Conservation (phyloP, 768 basidiomycete genomes). For the Tricholomella constricta region DNA sequence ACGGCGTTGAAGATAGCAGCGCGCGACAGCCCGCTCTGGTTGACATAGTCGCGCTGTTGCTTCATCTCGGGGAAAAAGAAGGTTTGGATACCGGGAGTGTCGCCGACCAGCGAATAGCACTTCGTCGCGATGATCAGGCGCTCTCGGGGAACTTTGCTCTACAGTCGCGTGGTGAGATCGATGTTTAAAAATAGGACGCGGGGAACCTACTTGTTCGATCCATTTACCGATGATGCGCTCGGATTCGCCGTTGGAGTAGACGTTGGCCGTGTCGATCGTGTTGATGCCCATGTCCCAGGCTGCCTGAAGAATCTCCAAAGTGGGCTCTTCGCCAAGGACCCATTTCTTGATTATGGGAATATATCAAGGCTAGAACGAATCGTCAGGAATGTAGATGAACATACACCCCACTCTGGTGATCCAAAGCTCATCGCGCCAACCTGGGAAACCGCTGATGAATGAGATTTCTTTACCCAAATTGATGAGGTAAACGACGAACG, state of each 20-base stretch:
- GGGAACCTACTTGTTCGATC: conserved; percentile 31
- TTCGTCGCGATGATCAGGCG: conserved; percentile 10
- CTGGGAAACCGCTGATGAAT: too few species aligned
- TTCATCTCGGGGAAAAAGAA: conserved; percentile 1
- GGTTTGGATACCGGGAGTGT: not conserved
- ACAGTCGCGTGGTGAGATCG: conserved; percentile 12
- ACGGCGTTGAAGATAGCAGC: conserved; percentile 37
- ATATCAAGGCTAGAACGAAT: not conserved
- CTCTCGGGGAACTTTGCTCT: conserved; percentile 12
- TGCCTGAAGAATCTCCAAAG: conserved; percentile 44
- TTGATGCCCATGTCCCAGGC: conserved; percentile 43
- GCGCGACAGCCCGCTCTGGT: conserved; percentile 19
- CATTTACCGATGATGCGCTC: conserved; percentile 45
- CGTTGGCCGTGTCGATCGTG: conserved; percentile 39
- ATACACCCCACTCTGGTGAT: conserved; percentile 4
- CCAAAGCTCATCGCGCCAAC: conserved; percentile 10
- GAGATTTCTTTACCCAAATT: too few species aligned
- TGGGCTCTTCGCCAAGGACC: conserved; percentile 50
- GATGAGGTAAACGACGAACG: not conserved
- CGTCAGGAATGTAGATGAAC: not conserved
- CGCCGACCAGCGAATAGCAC: conserved; percentile 2
- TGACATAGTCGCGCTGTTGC: conserved; percentile 16
- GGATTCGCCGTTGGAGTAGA: conserved; percentile 39
- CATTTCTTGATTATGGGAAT: conserved; percentile 35
- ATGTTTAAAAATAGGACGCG: conserved; percentile 9